Evolutionary conservation across 2,329 filamentous ascomycete species (phyloP).

Genomic region (Trichoderma pleuroti): DNA sequence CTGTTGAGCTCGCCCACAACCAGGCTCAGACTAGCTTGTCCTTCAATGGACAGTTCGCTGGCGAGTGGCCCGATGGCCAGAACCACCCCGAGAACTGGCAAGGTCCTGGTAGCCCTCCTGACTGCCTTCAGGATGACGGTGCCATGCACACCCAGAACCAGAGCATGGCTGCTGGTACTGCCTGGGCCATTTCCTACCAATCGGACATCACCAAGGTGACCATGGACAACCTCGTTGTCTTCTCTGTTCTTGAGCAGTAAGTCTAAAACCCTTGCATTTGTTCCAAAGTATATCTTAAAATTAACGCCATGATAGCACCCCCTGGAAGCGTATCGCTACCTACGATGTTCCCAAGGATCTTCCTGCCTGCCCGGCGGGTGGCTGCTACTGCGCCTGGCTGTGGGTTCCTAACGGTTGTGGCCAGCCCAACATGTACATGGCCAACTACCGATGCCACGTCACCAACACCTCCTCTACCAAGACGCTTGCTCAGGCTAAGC

Average conservation of each 20-base stretch:
- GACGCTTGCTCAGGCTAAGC: constrained; percentile 35
- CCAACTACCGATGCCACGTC: constrained; percentile 45
- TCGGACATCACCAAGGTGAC: constrained; percentile 40
- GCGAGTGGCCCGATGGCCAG: constrained; percentile 44
- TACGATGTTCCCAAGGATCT: constrained; percentile 26
- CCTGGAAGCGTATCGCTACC: constrained; percentile 24
- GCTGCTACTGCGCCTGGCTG: constrained; percentile 29
- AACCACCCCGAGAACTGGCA: constrained; percentile 42
- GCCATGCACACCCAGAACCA: constrained; percentile 43
- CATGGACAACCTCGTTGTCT: constrained; percentile 46
- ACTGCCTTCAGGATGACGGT: constrained; percentile 37
- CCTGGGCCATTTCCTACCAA: constrained; percentile 46
- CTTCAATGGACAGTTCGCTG: constrained; percentile 33
- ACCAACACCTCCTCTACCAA: constrained; percentile 38
- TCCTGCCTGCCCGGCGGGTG: constrained; percentile 23
- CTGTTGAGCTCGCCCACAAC: constrained; percentile 46
- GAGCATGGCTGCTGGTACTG: constrained; percentile 40
- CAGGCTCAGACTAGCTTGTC: constrained; percentile 43
- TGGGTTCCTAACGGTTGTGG: constrained; percentile 27
- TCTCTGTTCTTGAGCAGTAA: constrained; percentile 40
- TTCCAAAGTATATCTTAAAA: background rate
- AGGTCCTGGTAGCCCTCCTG: constrained; percentile 27
- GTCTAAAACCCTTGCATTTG: constrained; percentile 16
- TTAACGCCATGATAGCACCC: constrained; percentile 19
- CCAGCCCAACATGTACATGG: constrained; percentile 39